Base-by-base conservation (phyloP, 2,329 filamentous ascomycete genomes). In the Plectosphaerella cucumerina region DNA sequence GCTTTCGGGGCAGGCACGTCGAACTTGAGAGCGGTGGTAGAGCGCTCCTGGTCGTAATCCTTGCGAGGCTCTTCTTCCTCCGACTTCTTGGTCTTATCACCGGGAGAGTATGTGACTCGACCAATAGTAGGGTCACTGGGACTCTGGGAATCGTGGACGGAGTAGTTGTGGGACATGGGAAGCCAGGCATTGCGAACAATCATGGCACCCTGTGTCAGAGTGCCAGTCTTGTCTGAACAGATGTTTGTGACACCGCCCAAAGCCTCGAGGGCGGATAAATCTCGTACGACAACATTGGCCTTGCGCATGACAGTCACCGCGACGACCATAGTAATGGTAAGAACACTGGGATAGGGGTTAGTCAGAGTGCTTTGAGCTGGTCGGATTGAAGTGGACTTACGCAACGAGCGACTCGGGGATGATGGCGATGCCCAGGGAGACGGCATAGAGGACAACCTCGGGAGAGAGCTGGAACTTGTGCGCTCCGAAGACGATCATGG, bases 191-290 rank as follows among this genome's bases (percentile, higher is more conserved):
- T 84, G 55, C 82, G 76, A 15, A 85, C 81, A 55, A 87, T 82
- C 85, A 88, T 88, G 59, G 83, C 84, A 34, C 85, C 82, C 58
- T 85, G 80, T 0, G 84, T 86, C 14, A 86, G 69, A 0, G 86
- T 89, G 14, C 86, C 86, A 0, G 85, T 89, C 68, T 88, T 88
- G 69, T 88, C 85, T 21, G 84, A 87, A 66, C 85, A 89, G 59
- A 89, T 86, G 61, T 87, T 84, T 51, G 84, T 88, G 21, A 89
- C 84, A 42, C 82, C 85, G 12, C 86, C 86, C 2, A 89, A 75
- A 12, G 85, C 84, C 59, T 89, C 86, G 0, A 89, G 75, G 0
- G 84, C 82, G 4, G 82, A 82, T 42, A 89, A 72, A 59, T 87
- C 84, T 56, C 82, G 76, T 23, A 86, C 80, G 49, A 86, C 80